Evolutionary conservation across 2,329 filamentous ascomycete genomes (phyloP).

Genomic region (Phaeoacremonium minimum): DNA sequence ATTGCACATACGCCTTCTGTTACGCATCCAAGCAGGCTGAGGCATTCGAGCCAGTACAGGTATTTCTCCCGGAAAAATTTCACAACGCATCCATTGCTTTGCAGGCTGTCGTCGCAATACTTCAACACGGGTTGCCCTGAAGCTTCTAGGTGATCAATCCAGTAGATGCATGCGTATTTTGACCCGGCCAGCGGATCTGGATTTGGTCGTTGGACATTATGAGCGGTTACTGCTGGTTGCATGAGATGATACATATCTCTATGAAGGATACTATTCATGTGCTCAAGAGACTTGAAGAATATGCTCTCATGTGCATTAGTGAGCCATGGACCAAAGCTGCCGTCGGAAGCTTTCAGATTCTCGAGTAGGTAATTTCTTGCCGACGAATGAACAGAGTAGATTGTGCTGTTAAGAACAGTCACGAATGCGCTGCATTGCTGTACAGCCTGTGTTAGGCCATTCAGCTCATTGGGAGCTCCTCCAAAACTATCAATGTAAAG

Average conservation of each 20-base stretch:
- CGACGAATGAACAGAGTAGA: background rate
- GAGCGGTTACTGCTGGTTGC: background rate
- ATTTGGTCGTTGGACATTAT: background rate
- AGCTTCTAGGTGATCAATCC: background rate
- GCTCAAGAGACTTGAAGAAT: background rate
- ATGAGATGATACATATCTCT: background rate
- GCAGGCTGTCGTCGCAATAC: constrained; percentile 2
- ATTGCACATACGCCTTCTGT: constrained; percentile 8
- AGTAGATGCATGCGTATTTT: background rate
- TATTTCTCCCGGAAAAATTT: constrained; percentile 16
- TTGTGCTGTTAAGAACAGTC: background rate
- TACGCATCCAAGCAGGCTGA: constrained; percentile 17
- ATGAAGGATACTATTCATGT: background rate
- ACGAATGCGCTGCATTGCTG: background rate
- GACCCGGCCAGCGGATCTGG: background rate
- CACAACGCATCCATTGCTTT: background rate
- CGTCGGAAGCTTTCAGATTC: no score
- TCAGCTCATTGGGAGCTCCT: no score
- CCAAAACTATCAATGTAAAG: no score
- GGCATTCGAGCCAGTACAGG: constrained; percentile 25
- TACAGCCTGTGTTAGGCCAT: no score
- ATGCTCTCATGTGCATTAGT: background rate
- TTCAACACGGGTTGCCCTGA: background rate
- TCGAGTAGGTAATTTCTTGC: background rate
- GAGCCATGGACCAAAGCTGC: background rate